Percentiles rank a stretch among this genome's conserved stretches.
Conservation (phyloP, 257 asterid species). For the Lithospermum erythrorhizon region DNA sequence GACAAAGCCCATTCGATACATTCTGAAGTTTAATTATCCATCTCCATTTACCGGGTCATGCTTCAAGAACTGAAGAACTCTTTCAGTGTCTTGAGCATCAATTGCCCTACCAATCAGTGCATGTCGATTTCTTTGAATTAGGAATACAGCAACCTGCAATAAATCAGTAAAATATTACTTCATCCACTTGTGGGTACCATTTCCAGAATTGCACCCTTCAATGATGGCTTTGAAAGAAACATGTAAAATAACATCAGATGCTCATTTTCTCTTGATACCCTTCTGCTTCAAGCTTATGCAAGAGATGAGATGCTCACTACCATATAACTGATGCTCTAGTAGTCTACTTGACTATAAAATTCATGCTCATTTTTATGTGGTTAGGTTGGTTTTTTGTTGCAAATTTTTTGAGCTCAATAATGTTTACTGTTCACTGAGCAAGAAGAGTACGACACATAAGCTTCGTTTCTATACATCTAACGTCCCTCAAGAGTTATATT, state of each 20-base stretch:
- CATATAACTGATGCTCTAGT: neutral
- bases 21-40: constrained; percentile 7
- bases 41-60: constrained; percentile 61
- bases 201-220: too few relatives aligned
- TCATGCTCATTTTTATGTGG: neutral
- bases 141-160: constrained; percentile 82
- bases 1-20: neutral
- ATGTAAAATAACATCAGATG: too few relatives aligned
- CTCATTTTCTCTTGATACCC: neutral
- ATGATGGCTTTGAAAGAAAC: too few relatives aligned
- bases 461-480: neutral
- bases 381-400: neutral
- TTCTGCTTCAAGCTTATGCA: too few relatives aligned
- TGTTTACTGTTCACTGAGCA: neutral
- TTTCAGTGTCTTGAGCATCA: constrained; percentile 79
- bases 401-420: neutral
- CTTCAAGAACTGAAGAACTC: constrained; percentile 69
- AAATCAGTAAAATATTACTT: too few relatives aligned
- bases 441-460: neutral
- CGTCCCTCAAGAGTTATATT: neutral
- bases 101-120: constrained; percentile 96
- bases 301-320: neutral
- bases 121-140: constrained; percentile 97
- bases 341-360: neutral
- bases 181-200: too few relatives aligned